A percentile compares a stretch with the other conserved stretches of the same genome.
Conservation (phyloP, 2,329 filamentous ascomycete genomes). For the Ophiostoma himal-ulmi region DNA sequence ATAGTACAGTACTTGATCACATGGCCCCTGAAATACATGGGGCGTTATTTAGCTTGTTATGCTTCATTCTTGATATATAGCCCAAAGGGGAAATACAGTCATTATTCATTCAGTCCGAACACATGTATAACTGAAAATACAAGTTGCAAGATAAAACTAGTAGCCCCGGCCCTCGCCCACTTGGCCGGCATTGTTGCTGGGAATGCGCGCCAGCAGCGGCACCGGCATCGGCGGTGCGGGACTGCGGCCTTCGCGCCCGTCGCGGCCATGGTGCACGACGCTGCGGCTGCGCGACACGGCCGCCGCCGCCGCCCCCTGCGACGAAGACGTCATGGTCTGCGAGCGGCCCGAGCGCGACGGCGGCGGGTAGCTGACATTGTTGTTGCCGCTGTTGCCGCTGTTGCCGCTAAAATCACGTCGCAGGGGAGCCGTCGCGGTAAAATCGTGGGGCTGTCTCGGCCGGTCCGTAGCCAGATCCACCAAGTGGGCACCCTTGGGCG, state of each 20-base stretch:
- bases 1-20: too few relatives aligned
- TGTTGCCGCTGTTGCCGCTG: background rate
- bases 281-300: constrained; percentile 19
- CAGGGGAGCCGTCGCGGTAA: background rate
- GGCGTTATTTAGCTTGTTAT: too few relatives aligned
- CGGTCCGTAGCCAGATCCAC: constrained; percentile 41
- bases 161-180: background rate
- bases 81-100: too few relatives aligned
- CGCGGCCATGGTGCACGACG: constrained; percentile 15
- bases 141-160: background rate
- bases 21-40: too few relatives aligned
- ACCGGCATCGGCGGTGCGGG: constrained; percentile 23
- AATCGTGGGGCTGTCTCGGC: background rate
- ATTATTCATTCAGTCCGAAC: too few relatives aligned
- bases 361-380: background rate
- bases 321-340: constrained; percentile 26
- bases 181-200: constrained; percentile 2
- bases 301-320: constrained; percentile 19
- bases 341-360: constrained; percentile 16
- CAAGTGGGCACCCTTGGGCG: constrained; percentile 39
- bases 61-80: too few relatives aligned
- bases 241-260: background rate
- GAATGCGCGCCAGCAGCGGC: constrained; percentile 19
- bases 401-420: background rate
- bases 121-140: too few relatives aligned